Evolutionary conservation across 139 green algal genomes (phyloP), one percentile per base, ranked within the genome.

Genomic region (Auxenochlorella pyrenoidosa): DNA sequence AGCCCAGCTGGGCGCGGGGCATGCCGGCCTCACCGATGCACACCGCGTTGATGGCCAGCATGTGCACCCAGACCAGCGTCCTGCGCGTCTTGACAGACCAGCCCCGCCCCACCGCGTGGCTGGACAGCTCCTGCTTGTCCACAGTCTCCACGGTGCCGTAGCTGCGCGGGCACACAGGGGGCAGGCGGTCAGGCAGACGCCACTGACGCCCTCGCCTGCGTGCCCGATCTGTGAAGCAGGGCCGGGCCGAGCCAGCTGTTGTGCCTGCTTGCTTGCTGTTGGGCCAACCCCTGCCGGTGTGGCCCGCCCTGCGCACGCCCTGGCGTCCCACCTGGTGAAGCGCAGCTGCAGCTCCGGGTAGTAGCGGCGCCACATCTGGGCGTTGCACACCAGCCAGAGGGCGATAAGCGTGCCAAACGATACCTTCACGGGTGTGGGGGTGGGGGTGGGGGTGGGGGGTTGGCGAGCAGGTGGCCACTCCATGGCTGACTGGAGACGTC

Each of bases 371-470:
- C 60, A 85, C 26, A 92, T 12, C 65, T 86, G 81, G 13, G 85
- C 86, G 40, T 92, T 92, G 80, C 51, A 72, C 10, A 92, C 89
- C 13, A 83, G n/a, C 81, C 73, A 90, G 58, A 92, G 76, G 16
- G 36, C 44, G 13, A 90, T 26, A 5, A 92, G 59, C 41, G 68
- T 81, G 51, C 70, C 75, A 28, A 89, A 70, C 12, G 78, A 83
- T 4, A 83, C 47, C 47, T 54, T 18, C 47, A 54, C 47, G 47
- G 47, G 10, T n/a, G n/a, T n/a, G 47, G 47, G 47, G 10, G 47
- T 54, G 47, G 10, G 10, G 47, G 47, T 10, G 10, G 47, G 10
- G 47, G 8, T 6, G 47, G 10, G 47, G 47, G 47, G 10, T n/a
- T n/a, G n/a, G n/a, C n/a, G n/a, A n/a, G n/a, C n/a, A n/a, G n/a